These are phyloP conservation scores for Pleurotus pulmonarius DNA, from an alignment of 768 basidiomycete genomes.

Conservation along the genomic window DNA sequence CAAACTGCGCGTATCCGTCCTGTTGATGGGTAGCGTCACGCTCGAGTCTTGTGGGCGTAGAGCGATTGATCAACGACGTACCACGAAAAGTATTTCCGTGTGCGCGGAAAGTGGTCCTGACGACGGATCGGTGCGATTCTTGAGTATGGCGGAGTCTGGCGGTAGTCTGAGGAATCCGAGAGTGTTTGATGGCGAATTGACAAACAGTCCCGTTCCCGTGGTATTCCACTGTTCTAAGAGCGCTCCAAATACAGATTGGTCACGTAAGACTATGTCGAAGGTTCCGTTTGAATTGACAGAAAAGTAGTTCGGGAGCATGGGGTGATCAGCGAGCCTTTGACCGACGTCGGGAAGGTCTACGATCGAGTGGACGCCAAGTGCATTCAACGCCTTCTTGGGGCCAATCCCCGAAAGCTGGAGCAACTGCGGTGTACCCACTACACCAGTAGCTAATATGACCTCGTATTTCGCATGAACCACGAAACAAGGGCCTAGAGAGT, in stretches of 20 bases:
- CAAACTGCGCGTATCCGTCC: slow-evolving; percentile 15
- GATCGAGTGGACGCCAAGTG: slow-evolving; percentile 21
- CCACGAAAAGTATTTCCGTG: slow-evolving; percentile 12
- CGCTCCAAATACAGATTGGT: slow-evolving; percentile 11
- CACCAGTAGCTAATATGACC: slow-evolving; percentile 42
- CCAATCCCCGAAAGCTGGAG: slow-evolving; percentile 36
- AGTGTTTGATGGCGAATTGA: slow-evolving; percentile 14
- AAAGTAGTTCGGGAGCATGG: slow-evolving; percentile 19
- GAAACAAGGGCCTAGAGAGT: background rate
- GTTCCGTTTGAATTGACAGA: slow-evolving; percentile 26
- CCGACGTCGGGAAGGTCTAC: slow-evolving; percentile 33
- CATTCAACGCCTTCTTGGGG: slow-evolving; percentile 15
- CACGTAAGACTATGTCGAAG: slow-evolving; percentile 15
- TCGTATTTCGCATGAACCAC: slow-evolving; percentile 42
- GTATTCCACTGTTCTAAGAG: slow-evolving; percentile 17
- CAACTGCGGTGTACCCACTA: slow-evolving; percentile 33
- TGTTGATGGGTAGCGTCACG: background rate
- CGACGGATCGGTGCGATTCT: slow-evolving; percentile 8
- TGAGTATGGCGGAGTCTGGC: background rate
- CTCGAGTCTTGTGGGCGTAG: background rate
- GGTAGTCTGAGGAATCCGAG: slow-evolving; percentile 12
- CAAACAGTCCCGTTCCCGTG: slow-evolving; percentile 16
- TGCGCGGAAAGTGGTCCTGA: slow-evolving; percentile 9
- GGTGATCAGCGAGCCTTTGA: slow-evolving; percentile 33
- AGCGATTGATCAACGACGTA: background rate